phyloP scores from a whole-genome alignment of 441 rosid genomes.

The Pelargonium myrrhifolium region DNA sequence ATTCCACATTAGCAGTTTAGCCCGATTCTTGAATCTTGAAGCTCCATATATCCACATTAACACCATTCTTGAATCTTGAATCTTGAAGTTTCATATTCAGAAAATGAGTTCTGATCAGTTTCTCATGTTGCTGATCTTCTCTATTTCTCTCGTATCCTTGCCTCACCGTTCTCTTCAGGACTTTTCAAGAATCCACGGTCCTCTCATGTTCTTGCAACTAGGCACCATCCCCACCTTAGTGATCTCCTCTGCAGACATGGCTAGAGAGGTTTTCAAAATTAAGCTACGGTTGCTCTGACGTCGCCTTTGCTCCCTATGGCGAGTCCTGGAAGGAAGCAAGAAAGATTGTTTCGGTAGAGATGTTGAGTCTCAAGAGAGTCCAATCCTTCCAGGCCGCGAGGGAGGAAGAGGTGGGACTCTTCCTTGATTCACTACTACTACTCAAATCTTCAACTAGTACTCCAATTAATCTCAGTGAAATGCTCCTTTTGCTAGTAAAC shows the following conservation, averaged over 20 bases:
- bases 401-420: conserved; percentile 18
- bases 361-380: conserved; percentile 26
- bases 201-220: conserved; percentile 26
- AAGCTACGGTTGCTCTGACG: conserved; percentile 18
- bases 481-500: background rate
- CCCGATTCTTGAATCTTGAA: no score
- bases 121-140: background rate
- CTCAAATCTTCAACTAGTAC: background rate
- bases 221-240: conserved; percentile 23
- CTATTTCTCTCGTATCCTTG: background rate
- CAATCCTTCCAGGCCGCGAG: conserved; percentile 19
- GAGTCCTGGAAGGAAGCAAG: conserved; percentile 25
- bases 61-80: no score
- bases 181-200: conserved; percentile 22
- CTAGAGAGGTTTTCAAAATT: conserved; percentile 13
- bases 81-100: no score
- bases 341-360: conserved; percentile 22
- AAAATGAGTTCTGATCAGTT: no score
- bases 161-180: conserved; percentile 25
- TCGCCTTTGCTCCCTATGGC: conserved; percentile 20
- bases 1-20: no score
- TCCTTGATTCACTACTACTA: conserved; percentile 9
- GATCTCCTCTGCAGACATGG: conserved; percentile 23
- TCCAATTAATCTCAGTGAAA: conserved; percentile 19
- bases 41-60: no score